Conservation (phyloP, 1,284 basidiomycete species). For the Pseudozyma sp. region DNA sequence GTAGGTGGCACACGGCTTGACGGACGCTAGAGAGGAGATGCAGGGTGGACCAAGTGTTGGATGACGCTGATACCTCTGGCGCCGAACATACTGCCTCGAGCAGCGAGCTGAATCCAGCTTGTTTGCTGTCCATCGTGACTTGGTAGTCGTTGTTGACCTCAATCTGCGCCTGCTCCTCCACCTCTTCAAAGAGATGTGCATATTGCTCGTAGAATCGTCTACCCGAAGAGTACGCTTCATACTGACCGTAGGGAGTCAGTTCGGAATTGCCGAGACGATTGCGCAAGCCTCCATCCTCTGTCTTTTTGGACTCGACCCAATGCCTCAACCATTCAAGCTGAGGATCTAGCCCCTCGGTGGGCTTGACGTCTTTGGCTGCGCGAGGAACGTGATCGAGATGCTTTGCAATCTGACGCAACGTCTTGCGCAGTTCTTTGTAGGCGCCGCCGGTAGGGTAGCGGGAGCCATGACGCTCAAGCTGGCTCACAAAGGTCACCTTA, state of each 20-base stretch:
- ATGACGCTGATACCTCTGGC: neutral
- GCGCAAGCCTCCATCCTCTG: constrained; percentile 37
- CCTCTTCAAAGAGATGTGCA: constrained; percentile 24
- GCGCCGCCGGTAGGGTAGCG: constrained; percentile 44
- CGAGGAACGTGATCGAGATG: constrained; percentile 36
- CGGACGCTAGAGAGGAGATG: constrained; percentile 12
- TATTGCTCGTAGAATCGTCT: constrained; percentile 42
- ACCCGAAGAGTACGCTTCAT: constrained; percentile 41
- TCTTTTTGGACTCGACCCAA: constrained; percentile 30
- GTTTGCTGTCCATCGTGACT: neutral
- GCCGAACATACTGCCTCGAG: neutral
- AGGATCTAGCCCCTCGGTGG: constrained; percentile 23
- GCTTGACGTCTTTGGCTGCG: neutral
- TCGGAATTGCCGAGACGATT: constrained; percentile 48
- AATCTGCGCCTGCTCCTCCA: neutral
- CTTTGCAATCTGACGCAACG: constrained; percentile 40
- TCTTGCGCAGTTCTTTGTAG: constrained; percentile 38
- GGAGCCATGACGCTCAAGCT: constrained; percentile 48
- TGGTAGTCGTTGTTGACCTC: constrained; percentile 38
- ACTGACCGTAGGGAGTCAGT: constrained; percentile 46
- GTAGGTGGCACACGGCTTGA: constrained; percentile 5
- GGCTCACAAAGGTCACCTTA: constrained; percentile 42
- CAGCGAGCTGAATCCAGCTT: neutral
- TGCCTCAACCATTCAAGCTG: constrained; percentile 35
- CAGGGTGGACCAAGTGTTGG: neutral